Base-by-base conservation (phyloP, 192 early-diverging fungal species). In the Spinellus fusiger region DNA sequence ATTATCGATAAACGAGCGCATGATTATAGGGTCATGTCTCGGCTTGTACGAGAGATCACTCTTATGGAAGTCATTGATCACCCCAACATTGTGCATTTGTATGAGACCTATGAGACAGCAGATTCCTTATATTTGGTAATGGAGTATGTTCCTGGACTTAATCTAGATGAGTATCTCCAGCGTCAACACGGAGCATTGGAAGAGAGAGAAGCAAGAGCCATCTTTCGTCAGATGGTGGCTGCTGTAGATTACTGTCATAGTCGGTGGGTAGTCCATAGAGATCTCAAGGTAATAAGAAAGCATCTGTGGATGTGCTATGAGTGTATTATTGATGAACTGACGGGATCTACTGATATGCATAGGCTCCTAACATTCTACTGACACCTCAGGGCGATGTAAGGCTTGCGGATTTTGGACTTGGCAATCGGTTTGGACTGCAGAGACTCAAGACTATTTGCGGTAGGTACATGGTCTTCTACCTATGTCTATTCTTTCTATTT, bases 341-440 rank as follows among this genome's bases (percentile, higher is more conserved):
- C 4, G 15, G 13, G 35, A 35, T 4, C 18, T 29, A 18, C 15
- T 65, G 49, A 33, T 22, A 10, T 44, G 23, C 28, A 18, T 51
- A 77, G 65, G 69, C 76, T 13, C 75, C 79, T 57, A 96, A 96
- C 70, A 76, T 96, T 15, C 81, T 96, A 58, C 75, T 96, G 18
- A 90, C 88, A 44, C 70, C 75, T 8, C 69, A 77, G 8, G 88
- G 88, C 4, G 59, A 77, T 13, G 84, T 94, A 38, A 89, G 91
- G 71, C 62, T 97, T 47, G 93, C 92, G 31, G 95, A 97, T 58
- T 97, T 97, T 77, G 95, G 95, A 6, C 69, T 97, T 15, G 86
- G 91, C 3, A 94, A 94, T 60, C 77, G 88, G 29, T 95, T 86
- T 56, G 82, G 88, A n/a, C 74, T 78, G 2, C 72, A 80, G 3